Base-by-base conservation (phyloP, 345 rosid species). In the Gossypium sturtianum region DNA sequence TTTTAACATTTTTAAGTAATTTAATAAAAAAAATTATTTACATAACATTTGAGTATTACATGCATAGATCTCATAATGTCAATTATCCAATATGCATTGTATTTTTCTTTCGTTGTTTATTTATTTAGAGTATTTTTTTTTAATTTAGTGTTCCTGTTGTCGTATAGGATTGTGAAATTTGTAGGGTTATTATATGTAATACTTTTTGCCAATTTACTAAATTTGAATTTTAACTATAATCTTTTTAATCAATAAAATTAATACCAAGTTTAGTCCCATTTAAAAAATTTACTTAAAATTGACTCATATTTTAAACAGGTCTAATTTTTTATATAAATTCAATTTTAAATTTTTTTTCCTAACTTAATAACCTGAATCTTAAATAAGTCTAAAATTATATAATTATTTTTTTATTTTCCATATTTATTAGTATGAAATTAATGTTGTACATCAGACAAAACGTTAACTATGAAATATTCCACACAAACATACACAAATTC, bases 391-490 rank as follows among this genome's bases (percentile, higher is more conserved):
- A 34, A 34, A 34, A 34, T 1, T 34, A 34, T 34, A 34, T 34
- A 34, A 29, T 29, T 41, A 9, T 13, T 4, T n/a, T 7, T 63
- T 38, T 38, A 6, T 2, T 7, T 43, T 44, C 10, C 70, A 22
- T 12, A 47, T 44, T 48, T 51, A 69, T 23, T 23, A 22, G 9
- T 49, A 13, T 51, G 57, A 19, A 48, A 56, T 56, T 56, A 20
- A 51, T 12, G 34, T 12, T 25, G 59, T 69, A 69, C 72, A 25
- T 69, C 72, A 69, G 72, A 69, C 59, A 69, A 68, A 68, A 69
- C 51, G 56, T 23, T 67, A 16, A 52, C 17, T 66, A 45, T 43
- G 70, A 43, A 9, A 65, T 65, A 56, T 56, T 20, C 29, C 41
- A 47, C 71, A 8, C 41, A 67, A 67, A 12, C 57, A 22, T 65